Conservation (phyloP, 2,329 filamentous ascomycete species). For the Daldinia eschscholtzii region DNA sequence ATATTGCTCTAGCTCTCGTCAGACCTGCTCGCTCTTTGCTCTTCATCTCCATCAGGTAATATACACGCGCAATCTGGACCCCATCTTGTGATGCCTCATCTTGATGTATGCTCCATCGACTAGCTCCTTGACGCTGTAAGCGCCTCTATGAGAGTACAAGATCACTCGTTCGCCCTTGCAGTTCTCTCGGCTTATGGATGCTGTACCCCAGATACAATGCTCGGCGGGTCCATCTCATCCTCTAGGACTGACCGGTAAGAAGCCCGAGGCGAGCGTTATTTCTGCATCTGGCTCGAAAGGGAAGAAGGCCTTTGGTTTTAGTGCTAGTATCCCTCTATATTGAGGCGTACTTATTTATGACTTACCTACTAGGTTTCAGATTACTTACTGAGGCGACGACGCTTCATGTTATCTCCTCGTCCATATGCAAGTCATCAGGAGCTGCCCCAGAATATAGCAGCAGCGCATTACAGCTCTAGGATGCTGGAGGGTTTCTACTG, state of each 20-base stretch:
- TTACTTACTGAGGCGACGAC: slow-evolving; percentile 29
- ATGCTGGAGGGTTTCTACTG: slow-evolving; percentile 31
- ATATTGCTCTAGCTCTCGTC: slow-evolving; percentile 44
- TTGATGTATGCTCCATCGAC: slow-evolving; percentile 34
- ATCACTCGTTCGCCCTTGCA: slow-evolving; percentile 35
- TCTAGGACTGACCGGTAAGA: slow-evolving; percentile 39
- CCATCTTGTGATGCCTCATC: slow-evolving; percentile 44
- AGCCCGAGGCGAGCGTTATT: slow-evolving; percentile 34
- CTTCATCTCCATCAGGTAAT: slow-evolving; percentile 45
- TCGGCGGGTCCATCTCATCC: slow-evolving; percentile 32
- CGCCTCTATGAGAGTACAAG: slow-evolving; percentile 41
- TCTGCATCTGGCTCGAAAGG: slow-evolving; percentile 45
- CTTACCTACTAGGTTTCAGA: slow-evolving; percentile 43
- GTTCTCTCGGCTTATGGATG: slow-evolving; percentile 31
- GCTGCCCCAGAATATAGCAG: slow-evolving; percentile 35
- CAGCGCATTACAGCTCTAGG: slow-evolving; percentile 33
- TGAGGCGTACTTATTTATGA: slow-evolving; percentile 39
- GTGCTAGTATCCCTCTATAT: slow-evolving; percentile 25
- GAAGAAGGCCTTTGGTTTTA: slow-evolving; percentile 35
- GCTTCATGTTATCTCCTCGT: slow-evolving; percentile 28
- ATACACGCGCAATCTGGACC: slow-evolving; percentile 42
- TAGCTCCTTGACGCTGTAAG: slow-evolving; percentile 43
- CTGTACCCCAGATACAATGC: slow-evolving; percentile 37
- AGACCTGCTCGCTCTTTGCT: slow-evolving; percentile 43
- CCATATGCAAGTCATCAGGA: slow-evolving; percentile 46